phyloP scores from a whole-genome alignment of 306 rosid genomes.

The Sechiopsis laciniata region DNA sequence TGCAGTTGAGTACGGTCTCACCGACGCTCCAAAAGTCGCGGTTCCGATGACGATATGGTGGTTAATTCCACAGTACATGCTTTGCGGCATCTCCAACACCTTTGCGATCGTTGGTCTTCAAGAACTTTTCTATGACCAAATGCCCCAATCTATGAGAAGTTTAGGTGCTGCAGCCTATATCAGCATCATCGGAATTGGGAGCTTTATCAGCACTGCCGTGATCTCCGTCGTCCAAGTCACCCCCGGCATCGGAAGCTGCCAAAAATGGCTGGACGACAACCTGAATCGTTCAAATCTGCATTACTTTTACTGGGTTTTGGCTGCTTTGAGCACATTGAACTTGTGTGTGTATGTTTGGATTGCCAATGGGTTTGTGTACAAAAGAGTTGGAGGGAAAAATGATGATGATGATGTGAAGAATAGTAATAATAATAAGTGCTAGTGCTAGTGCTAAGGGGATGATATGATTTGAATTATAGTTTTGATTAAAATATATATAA shows the following conservation, averaged over 20 bases:
- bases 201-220: constrained; percentile 34
- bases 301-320: constrained; percentile 56
- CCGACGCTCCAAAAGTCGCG: constrained; percentile 37
- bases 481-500: too few species aligned
- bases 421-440: not conserved
- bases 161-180: constrained; percentile 68
- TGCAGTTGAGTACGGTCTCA: constrained; percentile 35
- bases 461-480: not conserved
- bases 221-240: constrained; percentile 35
- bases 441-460: not conserved
- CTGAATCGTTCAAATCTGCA: constrained; percentile 63
- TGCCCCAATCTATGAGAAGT: constrained; percentile 58
- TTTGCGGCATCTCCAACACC: constrained; percentile 46
- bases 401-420: not conserved
- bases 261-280: constrained; percentile 51
- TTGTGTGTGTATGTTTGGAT: constrained; percentile 40
- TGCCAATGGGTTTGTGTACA: constrained; percentile 48
- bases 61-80: constrained; percentile 63
- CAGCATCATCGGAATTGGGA: constrained; percentile 53
- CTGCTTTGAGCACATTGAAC: constrained; percentile 43
- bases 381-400: constrained; percentile 24
- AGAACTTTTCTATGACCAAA: constrained; percentile 59
- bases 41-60: constrained; percentile 68
- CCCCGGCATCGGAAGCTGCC: constrained; percentile 21
- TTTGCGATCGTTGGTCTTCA: constrained; percentile 55